Conservation (phyloP, 2,329 filamentous ascomycete genomes). For the Hypoxylon sp. region DNA sequence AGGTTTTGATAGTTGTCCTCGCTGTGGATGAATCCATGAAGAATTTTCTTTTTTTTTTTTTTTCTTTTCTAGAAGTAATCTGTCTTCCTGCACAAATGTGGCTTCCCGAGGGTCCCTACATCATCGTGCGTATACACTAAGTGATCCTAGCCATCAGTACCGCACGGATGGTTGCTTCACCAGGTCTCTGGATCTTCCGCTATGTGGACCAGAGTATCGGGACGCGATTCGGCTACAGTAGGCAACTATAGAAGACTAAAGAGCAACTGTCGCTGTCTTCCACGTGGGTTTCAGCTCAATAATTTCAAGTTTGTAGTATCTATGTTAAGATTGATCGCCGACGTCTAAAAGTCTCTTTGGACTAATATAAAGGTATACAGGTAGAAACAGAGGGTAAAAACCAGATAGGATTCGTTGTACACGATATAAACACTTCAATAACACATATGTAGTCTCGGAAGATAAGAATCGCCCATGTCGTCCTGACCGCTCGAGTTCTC, state of each 20-base stretch:
- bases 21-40: slow-evolving; percentile 9
- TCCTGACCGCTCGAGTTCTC: slow-evolving; percentile 10
- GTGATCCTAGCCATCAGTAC: slow-evolving; percentile 15
- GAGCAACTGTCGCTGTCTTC: slow-evolving; percentile 16
- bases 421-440: slow-evolving; percentile 2
- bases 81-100: slow-evolving; percentile 32
- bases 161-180: slow-evolving; percentile 38
- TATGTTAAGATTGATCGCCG: slow-evolving; percentile 35
- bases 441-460: slow-evolving; percentile 7
- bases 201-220: slow-evolving; percentile 28
- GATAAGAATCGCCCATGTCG: slow-evolving; percentile 32
- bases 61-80: slow-evolving; percentile 39
- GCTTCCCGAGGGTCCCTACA: slow-evolving; percentile 41
- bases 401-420: slow-evolving; percentile 19
- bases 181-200: slow-evolving; percentile 22
- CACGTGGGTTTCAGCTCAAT: slow-evolving; percentile 39
- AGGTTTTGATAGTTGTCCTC: slow-evolving; percentile 34
- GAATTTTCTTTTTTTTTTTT: slow-evolving; percentile 30
- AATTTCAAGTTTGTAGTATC: slow-evolving; percentile 21
- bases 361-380: slow-evolving; percentile 14
- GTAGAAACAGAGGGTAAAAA: slow-evolving; percentile 8
- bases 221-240: slow-evolving; percentile 21
- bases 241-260: slow-evolving; percentile 14
- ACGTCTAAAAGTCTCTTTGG: slow-evolving; percentile 8
- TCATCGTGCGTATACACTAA: slow-evolving; percentile 34